Evolutionary conservation across 2,329 filamentous ascomycete species (phyloP).

Genomic region (Cladophialophora bantiana): DNA sequence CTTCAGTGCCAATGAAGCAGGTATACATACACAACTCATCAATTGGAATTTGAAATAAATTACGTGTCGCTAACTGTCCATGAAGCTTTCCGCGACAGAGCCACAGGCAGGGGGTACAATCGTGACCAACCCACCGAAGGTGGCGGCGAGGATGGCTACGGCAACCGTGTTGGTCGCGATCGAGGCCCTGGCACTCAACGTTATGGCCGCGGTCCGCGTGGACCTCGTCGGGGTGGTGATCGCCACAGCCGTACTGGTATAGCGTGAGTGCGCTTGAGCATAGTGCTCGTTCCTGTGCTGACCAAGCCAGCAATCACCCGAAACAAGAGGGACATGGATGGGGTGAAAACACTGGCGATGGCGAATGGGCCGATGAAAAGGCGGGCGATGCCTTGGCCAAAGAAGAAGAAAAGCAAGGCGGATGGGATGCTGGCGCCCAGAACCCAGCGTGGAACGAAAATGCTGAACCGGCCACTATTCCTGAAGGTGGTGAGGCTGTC

Average conservation of each 20-base stretch:
- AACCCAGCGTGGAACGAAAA: constrained; percentile 44
- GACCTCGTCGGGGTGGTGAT: constrained; percentile 61
- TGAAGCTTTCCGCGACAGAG: constrained; percentile 86
- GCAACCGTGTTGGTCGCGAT: constrained; percentile 39
- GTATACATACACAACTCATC: constrained; percentile 69
- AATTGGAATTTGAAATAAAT: constrained; percentile 25
- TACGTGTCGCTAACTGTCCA: constrained; percentile 22
- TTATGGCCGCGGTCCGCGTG: constrained; percentile 68
- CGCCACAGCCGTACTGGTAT: constrained; percentile 68
- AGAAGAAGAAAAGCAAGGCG: constrained; percentile 78
- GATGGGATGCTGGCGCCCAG: constrained; percentile 47
- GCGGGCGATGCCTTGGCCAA: constrained; percentile 88
- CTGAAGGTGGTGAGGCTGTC: constrained; percentile 41
- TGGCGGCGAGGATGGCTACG: constrained; percentile 56
- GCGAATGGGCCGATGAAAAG: constrained; percentile 89
- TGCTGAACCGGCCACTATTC: constrained; percentile 32
- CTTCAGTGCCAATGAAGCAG: constrained; percentile 80
- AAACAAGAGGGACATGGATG: constrained; percentile 77
- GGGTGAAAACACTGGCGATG: constrained; percentile 81
- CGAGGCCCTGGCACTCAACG: constrained; percentile 59
- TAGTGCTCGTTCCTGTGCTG: constrained; percentile 36
- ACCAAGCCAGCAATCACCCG: constrained; percentile 49
- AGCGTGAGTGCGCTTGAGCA: constrained; percentile 56
- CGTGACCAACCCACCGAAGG: constrained; percentile 77
- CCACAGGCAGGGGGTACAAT: constrained; percentile 81